Conservation (phyloP, 2,329 filamentous ascomycete genomes). For the Ceratocystis papillata region DNA sequence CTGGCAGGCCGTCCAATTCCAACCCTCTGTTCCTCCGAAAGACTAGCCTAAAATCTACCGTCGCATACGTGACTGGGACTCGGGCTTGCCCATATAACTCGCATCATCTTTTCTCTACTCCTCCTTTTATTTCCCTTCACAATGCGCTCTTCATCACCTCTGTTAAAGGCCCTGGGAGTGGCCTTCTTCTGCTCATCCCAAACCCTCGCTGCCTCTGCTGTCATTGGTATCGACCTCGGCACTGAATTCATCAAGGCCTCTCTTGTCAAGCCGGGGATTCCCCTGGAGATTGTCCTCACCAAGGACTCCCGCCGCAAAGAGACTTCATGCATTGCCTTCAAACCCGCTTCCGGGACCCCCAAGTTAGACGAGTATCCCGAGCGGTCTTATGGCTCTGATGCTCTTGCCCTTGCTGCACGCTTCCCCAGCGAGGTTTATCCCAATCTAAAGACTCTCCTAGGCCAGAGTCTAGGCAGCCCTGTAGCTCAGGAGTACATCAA, state of each 20-base stretch:
- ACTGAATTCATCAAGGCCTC: constrained; percentile 96
- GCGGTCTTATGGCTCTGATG: constrained; percentile 82
- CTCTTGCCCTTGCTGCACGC: constrained; percentile 71
- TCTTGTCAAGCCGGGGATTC: constrained; percentile 90
- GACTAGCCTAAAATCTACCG: constrained; percentile 1
- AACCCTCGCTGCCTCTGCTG: constrained; percentile 53
- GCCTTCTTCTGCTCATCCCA: constrained; percentile 37
- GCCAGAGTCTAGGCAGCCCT: constrained; percentile 51
- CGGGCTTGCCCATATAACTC: neutral
- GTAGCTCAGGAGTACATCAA: constrained; percentile 58
- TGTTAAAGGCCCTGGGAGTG: constrained; percentile 27
- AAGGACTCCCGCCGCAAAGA: constrained; percentile 98
- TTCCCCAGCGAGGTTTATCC: constrained; percentile 91
- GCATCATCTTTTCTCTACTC: constrained; percentile 27
- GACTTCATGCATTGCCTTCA: constrained; percentile 81
- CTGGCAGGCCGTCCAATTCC: constrained; percentile 13
- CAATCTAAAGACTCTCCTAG: constrained; percentile 86
- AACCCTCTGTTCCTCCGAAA: constrained; percentile 8
- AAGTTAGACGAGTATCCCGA: constrained; percentile 68
- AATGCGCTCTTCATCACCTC: constrained; percentile 19
- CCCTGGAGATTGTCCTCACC: constrained; percentile 92
- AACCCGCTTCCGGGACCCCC: constrained; percentile 59
- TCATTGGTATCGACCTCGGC: constrained; percentile 85
- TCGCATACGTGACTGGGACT: constrained; percentile 18
- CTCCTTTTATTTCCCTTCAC: constrained; percentile 32